A percentile compares a stretch with the other conserved stretches of the same genome.
Conservation (phyloP, 2,329 filamentous ascomycete genomes). For the Leptographium lundbergii region DNA sequence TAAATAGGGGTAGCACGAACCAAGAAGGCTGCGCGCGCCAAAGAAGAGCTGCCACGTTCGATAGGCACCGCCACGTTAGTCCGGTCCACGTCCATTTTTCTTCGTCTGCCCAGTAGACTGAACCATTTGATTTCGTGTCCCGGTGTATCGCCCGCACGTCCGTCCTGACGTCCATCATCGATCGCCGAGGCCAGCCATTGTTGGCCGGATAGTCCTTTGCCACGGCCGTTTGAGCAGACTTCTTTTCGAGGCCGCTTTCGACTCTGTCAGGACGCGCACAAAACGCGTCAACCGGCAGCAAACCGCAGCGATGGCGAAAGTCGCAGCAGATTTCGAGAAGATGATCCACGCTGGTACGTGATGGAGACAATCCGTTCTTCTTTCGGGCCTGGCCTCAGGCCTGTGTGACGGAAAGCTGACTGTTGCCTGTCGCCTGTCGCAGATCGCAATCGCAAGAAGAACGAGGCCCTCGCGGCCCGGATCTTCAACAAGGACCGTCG, state of each 20-base stretch:
- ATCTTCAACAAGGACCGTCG: constrained; percentile 54
- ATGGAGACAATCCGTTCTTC: background rate
- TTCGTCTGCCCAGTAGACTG: background rate
- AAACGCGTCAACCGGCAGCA: background rate
- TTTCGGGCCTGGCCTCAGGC: background rate
- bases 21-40: background rate
- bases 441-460: constrained; percentile 59
- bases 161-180: background rate
- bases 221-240: background rate
- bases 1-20: background rate
- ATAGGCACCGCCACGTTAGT: background rate
- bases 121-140: background rate
- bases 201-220: background rate
- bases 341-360: constrained; percentile 39
- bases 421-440: background rate
- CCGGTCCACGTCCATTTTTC: background rate
- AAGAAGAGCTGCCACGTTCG: background rate
- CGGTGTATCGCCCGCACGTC: background rate
- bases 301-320: constrained; percentile 14
- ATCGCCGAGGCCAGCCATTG: background rate
- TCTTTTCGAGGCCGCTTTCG: background rate
- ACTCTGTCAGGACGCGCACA: background rate
- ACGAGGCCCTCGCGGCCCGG: constrained; percentile 56
- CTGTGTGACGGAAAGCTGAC: background rate
- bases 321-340: constrained; percentile 39